These are phyloP conservation scores for Apiospora arundinis DNA, from an alignment of 2,329 filamentous ascomycete species.

Conservation along the genomic window DNA sequence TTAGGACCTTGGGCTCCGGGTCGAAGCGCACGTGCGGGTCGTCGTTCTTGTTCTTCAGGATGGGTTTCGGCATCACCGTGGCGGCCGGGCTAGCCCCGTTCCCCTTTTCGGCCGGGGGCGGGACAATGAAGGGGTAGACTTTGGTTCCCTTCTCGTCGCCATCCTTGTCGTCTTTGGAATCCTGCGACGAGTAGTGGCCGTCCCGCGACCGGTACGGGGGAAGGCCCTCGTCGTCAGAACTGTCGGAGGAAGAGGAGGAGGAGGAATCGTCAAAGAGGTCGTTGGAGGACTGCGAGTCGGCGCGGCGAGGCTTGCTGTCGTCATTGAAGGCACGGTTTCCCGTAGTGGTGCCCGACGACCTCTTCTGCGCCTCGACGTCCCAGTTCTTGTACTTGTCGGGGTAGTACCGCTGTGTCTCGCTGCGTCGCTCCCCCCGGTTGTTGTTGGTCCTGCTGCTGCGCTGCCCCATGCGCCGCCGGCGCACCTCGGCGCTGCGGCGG, in stretches of 20 bases:
- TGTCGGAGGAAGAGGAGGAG: constrained; percentile 30
- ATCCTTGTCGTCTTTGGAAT: constrained; percentile 27
- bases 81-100: constrained; percentile 40
- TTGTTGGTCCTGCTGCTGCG: constrained; percentile 27
- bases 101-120: constrained; percentile 38
- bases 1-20: constrained; percentile 46
- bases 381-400: constrained; percentile 43
- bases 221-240: constrained; percentile 23
- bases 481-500: constrained; percentile 53
- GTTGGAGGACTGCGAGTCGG: constrained; percentile 33
- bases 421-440: constrained; percentile 18
- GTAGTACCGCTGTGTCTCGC: constrained; percentile 36
- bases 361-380: constrained; percentile 31
- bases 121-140: constrained; percentile 50
- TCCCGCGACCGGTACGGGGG: constrained; percentile 8
- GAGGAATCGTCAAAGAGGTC: constrained; percentile 34
- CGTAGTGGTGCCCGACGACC: not conserved
- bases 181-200: constrained; percentile 5
- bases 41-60: constrained; percentile 66
- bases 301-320: constrained; percentile 24
- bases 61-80: constrained; percentile 58
- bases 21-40: constrained; percentile 61
- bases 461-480: constrained; percentile 43
- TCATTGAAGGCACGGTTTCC: constrained; percentile 13
- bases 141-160: constrained; percentile 40